phyloP scores from a whole-genome alignment of 1,284 basidiomycete species.

The Pholiota adiposa region DNA sequence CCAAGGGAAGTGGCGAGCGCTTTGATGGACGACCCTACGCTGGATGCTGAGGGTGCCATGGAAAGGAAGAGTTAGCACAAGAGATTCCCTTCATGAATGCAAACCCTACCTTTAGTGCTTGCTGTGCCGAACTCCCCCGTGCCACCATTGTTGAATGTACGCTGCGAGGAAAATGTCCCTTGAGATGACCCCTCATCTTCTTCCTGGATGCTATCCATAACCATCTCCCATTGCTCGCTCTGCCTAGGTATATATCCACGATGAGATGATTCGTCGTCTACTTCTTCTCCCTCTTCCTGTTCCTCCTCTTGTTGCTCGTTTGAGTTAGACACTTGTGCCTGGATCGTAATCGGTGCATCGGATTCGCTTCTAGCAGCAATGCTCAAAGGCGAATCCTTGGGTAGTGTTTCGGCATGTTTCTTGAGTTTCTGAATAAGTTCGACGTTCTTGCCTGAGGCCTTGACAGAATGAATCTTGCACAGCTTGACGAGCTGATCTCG shows the following conservation, averaged over 20 bases:
- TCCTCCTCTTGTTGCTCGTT: conserved; percentile 36
- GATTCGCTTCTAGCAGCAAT: conserved; percentile 52
- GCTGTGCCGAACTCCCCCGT: conserved; percentile 70
- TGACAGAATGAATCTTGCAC: conserved; percentile 79
- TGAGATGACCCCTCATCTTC: conserved; percentile 54
- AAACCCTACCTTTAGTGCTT: conserved; percentile 61
- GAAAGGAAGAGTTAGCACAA: conserved; percentile 17
- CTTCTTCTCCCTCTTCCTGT: conserved; percentile 35
- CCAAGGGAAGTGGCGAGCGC: conserved; percentile 72
- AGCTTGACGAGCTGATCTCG: conserved; percentile 80
- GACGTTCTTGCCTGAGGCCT: conserved; percentile 75
- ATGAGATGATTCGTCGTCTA: conserved; percentile 28
- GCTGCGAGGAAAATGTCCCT: conserved; percentile 52
- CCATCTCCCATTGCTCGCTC: conserved; percentile 77
- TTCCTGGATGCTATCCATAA: conserved; percentile 76
- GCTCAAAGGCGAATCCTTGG: conserved; percentile 54
- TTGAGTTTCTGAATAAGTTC: conserved; percentile 72
- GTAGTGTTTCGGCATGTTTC: conserved; percentile 62
- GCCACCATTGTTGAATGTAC: conserved; percentile 37
- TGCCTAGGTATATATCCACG: conserved; percentile 45
- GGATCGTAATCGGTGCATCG: conserved; percentile 14
- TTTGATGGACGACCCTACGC: conserved; percentile 67
- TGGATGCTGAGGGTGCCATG: conserved; percentile 43
- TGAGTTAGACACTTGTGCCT: conserved; percentile 19
- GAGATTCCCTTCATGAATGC: conserved; percentile 17